Evolutionary conservation across 345 rosid genomes (phyloP).

Genomic region (Crucihimalaya himalaica): DNA sequence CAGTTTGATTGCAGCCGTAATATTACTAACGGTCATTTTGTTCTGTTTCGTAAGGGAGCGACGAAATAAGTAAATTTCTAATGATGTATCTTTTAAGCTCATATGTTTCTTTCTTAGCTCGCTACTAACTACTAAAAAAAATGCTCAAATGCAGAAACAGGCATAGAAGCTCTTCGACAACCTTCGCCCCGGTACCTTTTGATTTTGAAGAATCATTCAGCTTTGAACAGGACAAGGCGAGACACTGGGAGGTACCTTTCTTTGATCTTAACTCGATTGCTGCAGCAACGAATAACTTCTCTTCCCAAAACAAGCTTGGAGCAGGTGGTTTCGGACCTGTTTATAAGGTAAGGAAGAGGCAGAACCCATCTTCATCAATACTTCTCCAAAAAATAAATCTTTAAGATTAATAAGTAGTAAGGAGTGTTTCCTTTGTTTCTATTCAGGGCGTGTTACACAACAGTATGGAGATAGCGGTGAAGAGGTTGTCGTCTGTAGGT

Average conservation of each 20-base stretch:
- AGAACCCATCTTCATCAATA: background rate
- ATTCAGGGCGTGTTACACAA: conserved; percentile 28
- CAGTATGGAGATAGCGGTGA: conserved; percentile 33
- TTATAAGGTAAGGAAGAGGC: conserved; percentile 52
- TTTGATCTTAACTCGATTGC: conserved; percentile 47
- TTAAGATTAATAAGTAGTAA: background rate
- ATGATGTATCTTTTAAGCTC: background rate
- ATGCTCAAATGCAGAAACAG: conserved; percentile 32
- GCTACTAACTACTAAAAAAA: background rate
- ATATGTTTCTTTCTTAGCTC: conserved; percentile 4
- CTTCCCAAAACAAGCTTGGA: conserved; percentile 58
- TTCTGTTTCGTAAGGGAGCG: conserved; percentile 34
- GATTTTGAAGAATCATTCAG: conserved; percentile 36
- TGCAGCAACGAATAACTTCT: conserved; percentile 60
- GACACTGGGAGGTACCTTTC: conserved; percentile 47
- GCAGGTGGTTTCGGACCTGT: conserved; percentile 76
- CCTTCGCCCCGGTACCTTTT: conserved; percentile 19
- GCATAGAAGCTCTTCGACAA: background rate
- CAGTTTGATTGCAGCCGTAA: conserved; percentile 16
- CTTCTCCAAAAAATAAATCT: background rate
- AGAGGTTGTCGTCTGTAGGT: too few relatives aligned
- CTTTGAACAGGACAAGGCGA: conserved; percentile 34
- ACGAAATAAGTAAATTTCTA: conserved; percentile 31
- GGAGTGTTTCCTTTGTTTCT: background rate
- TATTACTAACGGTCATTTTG: conserved; percentile 18